phyloP scores from a whole-genome alignment of 768 basidiomycete genomes.

The Pleurotus sapidus region DNA sequence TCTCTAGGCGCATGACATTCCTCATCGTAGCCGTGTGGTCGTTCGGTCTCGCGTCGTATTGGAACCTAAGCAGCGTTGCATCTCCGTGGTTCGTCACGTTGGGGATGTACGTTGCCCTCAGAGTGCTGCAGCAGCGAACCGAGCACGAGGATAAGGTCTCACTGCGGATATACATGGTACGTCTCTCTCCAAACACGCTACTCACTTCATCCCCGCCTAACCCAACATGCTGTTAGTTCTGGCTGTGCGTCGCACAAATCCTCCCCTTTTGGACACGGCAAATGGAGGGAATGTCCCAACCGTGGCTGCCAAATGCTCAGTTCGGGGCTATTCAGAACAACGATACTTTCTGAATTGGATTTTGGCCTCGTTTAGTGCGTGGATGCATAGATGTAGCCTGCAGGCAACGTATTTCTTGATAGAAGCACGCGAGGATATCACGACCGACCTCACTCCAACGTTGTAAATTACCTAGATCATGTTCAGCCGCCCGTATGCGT shows the following conservation, averaged over 20 bases:
- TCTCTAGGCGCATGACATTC: slow-evolving; percentile 3
- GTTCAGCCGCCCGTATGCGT: too few relatives aligned
- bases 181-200: not conserved
- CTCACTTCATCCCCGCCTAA: not conserved
- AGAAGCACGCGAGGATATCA: too few relatives aligned
- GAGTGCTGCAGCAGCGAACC: slow-evolving; percentile 1
- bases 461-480: too few relatives aligned
- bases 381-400: too few relatives aligned
- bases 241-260: slow-evolving; percentile 5
- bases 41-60: slow-evolving; percentile 5
- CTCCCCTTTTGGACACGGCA: slow-evolving; percentile 7
- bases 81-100: slow-evolving; percentile 2
- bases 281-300: not conserved
- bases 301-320: not conserved
- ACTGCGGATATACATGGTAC: slow-evolving; percentile 6
- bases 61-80: slow-evolving; percentile 1
- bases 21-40: slow-evolving; percentile 5
- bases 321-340: slow-evolving; percentile 1
- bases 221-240: not conserved
- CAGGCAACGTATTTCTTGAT: too few relatives aligned
- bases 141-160: slow-evolving; percentile 7
- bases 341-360: slow-evolving; percentile 1
- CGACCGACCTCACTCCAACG: too few relatives aligned
- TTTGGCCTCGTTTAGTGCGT: not conserved
- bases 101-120: slow-evolving; percentile 8